A percentile compares a stretch with the other conserved stretches of the same genome.
These are phyloP conservation scores for Pseudonitzschia pungens DNA, from an alignment of 108 stramenopile species.

Conservation along the genomic window DNA sequence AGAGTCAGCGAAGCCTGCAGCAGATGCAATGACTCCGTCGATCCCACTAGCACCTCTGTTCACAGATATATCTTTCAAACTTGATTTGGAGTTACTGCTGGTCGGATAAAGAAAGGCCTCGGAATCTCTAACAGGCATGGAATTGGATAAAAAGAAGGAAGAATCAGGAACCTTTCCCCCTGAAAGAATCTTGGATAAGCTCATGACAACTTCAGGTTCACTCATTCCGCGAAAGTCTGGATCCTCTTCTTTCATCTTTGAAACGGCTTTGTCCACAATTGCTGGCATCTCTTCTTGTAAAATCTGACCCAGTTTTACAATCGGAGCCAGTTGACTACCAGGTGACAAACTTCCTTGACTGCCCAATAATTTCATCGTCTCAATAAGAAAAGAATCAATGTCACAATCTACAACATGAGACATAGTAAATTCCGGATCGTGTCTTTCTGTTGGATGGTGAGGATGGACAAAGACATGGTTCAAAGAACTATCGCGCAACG, in stretches of 20 bases:
- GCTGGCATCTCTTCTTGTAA: slow-evolving; percentile 57
- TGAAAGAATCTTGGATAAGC: slow-evolving; percentile 54
- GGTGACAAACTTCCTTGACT: neutral
- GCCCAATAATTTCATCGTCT: neutral
- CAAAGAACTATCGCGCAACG: slow-evolving; percentile 24
- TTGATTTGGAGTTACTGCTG: slow-evolving; percentile 13
- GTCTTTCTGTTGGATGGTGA: slow-evolving; percentile 56
- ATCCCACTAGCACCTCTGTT: slow-evolving; percentile 95
- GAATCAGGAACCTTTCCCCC: slow-evolving; percentile 2
- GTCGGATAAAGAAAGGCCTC: slow-evolving; percentile 84
- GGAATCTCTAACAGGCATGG: slow-evolving; percentile 92
- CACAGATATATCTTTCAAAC: slow-evolving; percentile 46
- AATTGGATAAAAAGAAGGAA: slow-evolving; percentile 77
- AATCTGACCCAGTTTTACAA: slow-evolving; percentile 57
- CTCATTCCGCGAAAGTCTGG: slow-evolving; percentile 27
- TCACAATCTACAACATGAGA: slow-evolving; percentile 63
- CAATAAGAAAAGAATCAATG: slow-evolving; percentile 46
- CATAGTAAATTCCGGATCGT: slow-evolving; percentile 69
- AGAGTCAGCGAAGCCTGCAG: slow-evolving; percentile 78
- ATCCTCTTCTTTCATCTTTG: slow-evolving; percentile 6
- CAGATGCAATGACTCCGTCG: slow-evolving; percentile 89
- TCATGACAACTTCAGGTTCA: slow-evolving; percentile 81
- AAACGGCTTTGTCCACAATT: slow-evolving; percentile 53
- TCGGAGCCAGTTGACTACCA: slow-evolving; percentile 60
- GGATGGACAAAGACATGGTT: slow-evolving; percentile 72